These are phyloP conservation scores for Diaporthe caulivora DNA, from an alignment of 2,329 filamentous ascomycete genomes.

Conservation along the genomic window DNA sequence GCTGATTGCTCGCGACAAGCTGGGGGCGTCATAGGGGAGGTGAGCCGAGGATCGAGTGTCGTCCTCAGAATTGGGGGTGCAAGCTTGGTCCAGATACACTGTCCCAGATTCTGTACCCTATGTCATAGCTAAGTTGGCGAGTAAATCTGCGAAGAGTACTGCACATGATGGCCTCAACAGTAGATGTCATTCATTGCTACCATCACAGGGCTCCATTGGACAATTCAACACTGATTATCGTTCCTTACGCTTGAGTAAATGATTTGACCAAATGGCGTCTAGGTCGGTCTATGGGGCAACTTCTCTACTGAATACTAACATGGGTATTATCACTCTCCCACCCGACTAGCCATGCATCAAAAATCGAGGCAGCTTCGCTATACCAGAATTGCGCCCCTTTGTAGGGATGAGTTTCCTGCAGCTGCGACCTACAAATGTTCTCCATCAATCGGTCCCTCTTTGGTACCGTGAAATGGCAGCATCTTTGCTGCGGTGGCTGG, in stretches of 20 bases:
- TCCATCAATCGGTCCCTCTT: constrained; percentile 34
- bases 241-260: neutral
- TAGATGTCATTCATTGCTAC: neutral
- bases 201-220: neutral
- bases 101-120: neutral
- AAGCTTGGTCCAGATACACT: neutral
- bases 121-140: neutral
- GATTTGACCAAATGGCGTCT: neutral
- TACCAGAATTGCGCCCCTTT: neutral
- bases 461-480: constrained; percentile 29
- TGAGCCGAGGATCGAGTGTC: too few species aligned
- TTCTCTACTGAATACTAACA: neutral
- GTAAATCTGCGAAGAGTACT: neutral
- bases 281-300: neutral
- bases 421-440: neutral
- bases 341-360: neutral
- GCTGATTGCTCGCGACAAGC: neutral
- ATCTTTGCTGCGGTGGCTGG: neutral
- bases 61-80: neutral
- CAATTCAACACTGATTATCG: neutral
- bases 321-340: neutral
- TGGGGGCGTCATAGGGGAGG: neutral
- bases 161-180: neutral
- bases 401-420: neutral
- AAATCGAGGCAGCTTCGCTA: neutral